Conservation (phyloP, 805 yeast genomes). For the Clavispora phyllophila region DNA sequence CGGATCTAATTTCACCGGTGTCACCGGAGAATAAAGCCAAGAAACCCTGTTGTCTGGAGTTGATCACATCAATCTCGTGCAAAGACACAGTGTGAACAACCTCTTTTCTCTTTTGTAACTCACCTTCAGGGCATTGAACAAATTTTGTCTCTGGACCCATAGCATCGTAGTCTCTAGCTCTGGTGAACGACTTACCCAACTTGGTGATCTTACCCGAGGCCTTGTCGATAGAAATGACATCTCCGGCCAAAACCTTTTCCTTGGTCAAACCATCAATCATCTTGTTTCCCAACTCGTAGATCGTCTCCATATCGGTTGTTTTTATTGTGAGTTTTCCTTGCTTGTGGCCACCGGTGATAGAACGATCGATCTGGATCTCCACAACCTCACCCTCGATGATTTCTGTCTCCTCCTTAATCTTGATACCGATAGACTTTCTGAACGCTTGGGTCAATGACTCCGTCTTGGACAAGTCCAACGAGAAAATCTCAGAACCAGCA, state of each 20-base stretch:
- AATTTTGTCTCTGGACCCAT: constrained; percentile 98
- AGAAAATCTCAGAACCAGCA: constrained; percentile 90
- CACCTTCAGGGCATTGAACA: constrained; percentile 98
- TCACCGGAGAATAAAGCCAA: constrained; percentile 92
- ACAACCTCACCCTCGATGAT: constrained; percentile 98
- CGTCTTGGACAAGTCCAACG: constrained; percentile 89
- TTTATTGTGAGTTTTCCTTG: constrained; percentile 97
- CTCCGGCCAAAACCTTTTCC: constrained; percentile 96
- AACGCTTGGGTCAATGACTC: constrained; percentile 96
- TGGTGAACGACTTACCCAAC: constrained; percentile 91
- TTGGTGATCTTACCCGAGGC: constrained; percentile 92
- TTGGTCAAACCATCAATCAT: constrained; percentile 92
- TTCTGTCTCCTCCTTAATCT: constrained; percentile 95
- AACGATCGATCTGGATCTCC: constrained; percentile 89
- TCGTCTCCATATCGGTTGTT: constrained; percentile 98
- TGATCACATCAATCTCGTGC: constrained; percentile 96
- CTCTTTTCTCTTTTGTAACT: constrained; percentile 90
- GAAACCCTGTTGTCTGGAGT: constrained; percentile 96
- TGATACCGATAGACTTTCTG: constrained; percentile 91
- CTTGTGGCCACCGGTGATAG: constrained; percentile 95
- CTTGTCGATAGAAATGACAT: constrained; percentile 91
- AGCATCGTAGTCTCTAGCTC: constrained; percentile 97
- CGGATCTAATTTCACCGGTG: constrained; percentile 95
- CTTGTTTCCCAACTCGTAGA: constrained; percentile 89
- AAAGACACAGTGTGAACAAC: constrained; percentile 97